Evolutionary conservation across 2,329 filamentous ascomycete genomes (phyloP), one percentile per base, ranked within the genome.

Genomic region (Coniochaeta ligniaria): DNA sequence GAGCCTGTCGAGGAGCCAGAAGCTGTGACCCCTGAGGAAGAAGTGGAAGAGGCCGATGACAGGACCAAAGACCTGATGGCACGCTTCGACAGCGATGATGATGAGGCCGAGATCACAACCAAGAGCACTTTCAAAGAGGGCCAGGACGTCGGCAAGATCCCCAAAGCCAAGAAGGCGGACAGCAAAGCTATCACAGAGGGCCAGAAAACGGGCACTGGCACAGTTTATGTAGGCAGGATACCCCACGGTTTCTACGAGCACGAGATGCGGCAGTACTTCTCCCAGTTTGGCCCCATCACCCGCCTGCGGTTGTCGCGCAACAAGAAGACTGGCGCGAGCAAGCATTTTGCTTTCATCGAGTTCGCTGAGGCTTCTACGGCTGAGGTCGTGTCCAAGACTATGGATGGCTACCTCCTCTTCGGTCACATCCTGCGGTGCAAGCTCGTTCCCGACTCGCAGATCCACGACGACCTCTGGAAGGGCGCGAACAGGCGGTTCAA

Each of bases 381-480:
- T 43, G 89, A 91, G 69, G 92, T 98, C 67, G 94, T 96, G 33
- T 89, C 91, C 57, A 91, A 92, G 77, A 96, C 95, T 24, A 99
- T 99, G 95, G 86, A 97, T 80, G 96, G 93, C 77, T 99, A 99
- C 76, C 85, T 98, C 43, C 83, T 99, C 71, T 98, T 96, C 73
- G 91, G 92, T 6, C 94, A 97, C 73, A 90, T 98, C 63, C 81
- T 99, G 67, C 94, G 96, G 75, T 94, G 93, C 75, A 90, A 91
- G 72, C 79, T 87, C 26, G 83, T 97, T 4, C 85, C 91, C 4
- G 78, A 85, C 61, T 91, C 90, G 63, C 87, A 93, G 71, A 79
- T 96, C 50, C 91, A 96, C 72, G 82, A 87, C 26, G 83, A 91
- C 63, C 79, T 97, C 59, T 98, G 92, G 85, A 92, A 95, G 77